Conservation (phyloP, 2,329 filamentous ascomycete species). For the Ophiocordyceps australis region DNA sequence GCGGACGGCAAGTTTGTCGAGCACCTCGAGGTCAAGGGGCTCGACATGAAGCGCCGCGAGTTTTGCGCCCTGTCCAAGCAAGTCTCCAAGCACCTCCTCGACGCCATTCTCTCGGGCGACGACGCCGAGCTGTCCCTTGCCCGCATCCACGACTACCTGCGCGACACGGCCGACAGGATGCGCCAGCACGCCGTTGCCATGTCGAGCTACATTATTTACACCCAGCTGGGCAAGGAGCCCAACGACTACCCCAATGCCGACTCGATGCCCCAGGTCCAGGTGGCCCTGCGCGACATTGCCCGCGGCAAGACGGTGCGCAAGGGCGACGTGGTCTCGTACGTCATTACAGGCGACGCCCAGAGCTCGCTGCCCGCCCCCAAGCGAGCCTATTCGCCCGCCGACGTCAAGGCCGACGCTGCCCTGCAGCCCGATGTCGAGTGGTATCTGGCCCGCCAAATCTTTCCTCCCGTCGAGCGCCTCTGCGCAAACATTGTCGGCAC, state of each 20-base stretch:
- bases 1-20: conserved; percentile 79
- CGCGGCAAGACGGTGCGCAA: conserved; percentile 77
- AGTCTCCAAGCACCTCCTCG: conserved; percentile 74
- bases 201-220: conserved; percentile 93
- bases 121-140: conserved; percentile 76
- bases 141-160: conserved; percentile 84
- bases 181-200: conserved; percentile 56
- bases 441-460: conserved; percentile 96
- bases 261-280: conserved; percentile 93
- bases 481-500: conserved; percentile 92
- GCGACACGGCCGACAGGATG: conserved; percentile 74
- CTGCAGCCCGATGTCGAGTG: conserved; percentile 88
- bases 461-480: conserved; percentile 91
- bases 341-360: conserved; percentile 63
- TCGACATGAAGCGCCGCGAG: conserved; percentile 95
- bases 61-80: conserved; percentile 94
- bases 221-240: conserved; percentile 87
- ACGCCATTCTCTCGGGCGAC: conserved; percentile 86
- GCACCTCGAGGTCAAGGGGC: conserved; percentile 92
- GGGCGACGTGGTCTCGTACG: conserved; percentile 91
- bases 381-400: conserved; percentile 72
- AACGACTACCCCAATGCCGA: conserved; percentile 88
- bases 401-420: conserved; percentile 57
- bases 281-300: conserved; percentile 73
- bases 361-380: conserved; percentile 60